These are phyloP conservation scores for Aegilops sharonensis DNA, from an alignment of 176 grass and related monocot species.

Conservation along the genomic window DNA sequence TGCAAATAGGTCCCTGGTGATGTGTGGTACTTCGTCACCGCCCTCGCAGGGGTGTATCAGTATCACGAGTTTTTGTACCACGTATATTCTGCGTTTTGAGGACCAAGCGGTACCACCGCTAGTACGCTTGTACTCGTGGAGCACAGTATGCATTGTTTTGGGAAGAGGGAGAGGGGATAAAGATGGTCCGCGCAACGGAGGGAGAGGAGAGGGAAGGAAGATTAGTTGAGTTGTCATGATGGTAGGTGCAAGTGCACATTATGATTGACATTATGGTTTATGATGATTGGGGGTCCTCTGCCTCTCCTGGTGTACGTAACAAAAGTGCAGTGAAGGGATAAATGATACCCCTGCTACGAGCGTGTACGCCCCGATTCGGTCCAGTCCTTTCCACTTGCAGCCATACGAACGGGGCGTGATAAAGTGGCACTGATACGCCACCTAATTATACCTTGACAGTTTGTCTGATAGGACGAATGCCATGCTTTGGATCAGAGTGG, in stretches of 20 bases:
- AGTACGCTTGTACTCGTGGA: too few relatives aligned
- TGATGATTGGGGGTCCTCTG: conserved; percentile 17
- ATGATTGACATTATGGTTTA: conserved; percentile 22
- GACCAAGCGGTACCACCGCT: background rate
- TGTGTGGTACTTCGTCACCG: background rate
- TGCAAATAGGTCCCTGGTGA: background rate
- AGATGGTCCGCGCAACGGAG: background rate
- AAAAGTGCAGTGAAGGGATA: background rate
- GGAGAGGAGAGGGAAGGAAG: background rate
- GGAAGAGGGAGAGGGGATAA: background rate
- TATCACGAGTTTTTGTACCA: background rate
- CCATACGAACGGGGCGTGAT: background rate
- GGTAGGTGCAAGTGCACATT: conserved; percentile 30
- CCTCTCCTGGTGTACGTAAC: background rate
- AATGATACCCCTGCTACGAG: background rate
- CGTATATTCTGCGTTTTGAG: background rate
- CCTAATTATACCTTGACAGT: background rate
- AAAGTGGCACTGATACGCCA: background rate
- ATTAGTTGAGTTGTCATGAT: conserved; percentile 30
- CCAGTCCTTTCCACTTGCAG: background rate
- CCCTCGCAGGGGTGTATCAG: background rate
- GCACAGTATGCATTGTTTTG: background rate
- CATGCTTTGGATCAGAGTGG: background rate
- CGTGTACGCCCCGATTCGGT: background rate
- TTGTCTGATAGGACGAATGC: background rate